phyloP scores from a whole-genome alignment of 2,329 filamentous ascomycete genomes.

The Arthrinium phaeospermum region DNA sequence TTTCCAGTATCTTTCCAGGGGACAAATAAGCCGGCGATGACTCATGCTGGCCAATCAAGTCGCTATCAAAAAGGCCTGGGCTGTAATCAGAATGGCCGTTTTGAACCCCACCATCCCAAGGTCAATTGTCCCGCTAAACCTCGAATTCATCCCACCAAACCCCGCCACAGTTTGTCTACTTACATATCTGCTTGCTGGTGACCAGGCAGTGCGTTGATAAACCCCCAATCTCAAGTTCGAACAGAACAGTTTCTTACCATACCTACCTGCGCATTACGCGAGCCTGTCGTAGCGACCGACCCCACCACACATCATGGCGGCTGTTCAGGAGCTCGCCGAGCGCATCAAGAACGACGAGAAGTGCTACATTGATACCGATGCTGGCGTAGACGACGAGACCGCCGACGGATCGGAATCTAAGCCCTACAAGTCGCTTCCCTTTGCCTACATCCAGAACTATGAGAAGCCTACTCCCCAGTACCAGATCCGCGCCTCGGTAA shows the following conservation, averaged over 20 bases:
- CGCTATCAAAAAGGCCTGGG: conserved; percentile 19
- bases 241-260: neutral
- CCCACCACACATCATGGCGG: conserved; percentile 43
- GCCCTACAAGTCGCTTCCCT: conserved; percentile 82
- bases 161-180: conserved; percentile 5
- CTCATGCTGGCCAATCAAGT: conserved; percentile 22
- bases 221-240: neutral
- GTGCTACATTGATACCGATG: conserved; percentile 82
- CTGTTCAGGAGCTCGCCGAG: conserved; percentile 56
- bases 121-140: neutral
- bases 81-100: neutral
- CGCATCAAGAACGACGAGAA: conserved; percentile 53
- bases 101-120: conserved; percentile 18
- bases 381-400: conserved; percentile 72
- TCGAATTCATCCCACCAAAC: conserved; percentile 16
- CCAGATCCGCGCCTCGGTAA: conserved; percentile 70
- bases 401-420: conserved; percentile 72
- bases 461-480: conserved; percentile 65
- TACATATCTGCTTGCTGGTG: neutral
- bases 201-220: neutral
- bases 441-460: conserved; percentile 76
- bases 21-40: conserved; percentile 11
- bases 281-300: conserved; percentile 14
- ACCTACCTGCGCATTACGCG: neutral
- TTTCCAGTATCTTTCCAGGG: neutral